Base-by-base conservation (phyloP, 176 grass and related monocot species). In the Paspalum notatum region DNA sequence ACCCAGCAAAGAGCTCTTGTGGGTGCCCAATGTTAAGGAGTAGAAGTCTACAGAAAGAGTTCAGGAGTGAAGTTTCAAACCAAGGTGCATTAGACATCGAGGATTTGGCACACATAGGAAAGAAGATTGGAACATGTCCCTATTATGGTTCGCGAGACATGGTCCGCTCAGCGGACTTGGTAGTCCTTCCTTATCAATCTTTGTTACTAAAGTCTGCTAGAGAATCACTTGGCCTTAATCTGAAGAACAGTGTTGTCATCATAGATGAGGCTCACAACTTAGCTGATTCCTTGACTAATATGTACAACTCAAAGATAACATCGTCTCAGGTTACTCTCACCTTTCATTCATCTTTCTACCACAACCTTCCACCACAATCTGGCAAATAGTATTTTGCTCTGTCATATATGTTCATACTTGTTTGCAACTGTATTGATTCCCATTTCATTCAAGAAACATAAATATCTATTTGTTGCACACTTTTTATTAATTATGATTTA, bases 221-320 rank as follows among this genome's bases (percentile, higher is more conserved):
- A 83, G 95, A 98, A 66, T 94, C 90, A 25, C 86, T 98, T 89
- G 90, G 92, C 62, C 39, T 98, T 84, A 90, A 94, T 85, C 81
- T 98, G 55, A 94, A 89, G 81, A 87, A 92, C 45, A 94, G 83
- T 85, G 75, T 98, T 85, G 84, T 98, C 73, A 92, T 98, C 83
- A 94, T 98, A 85, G 95, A 98, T 75, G 95, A 98, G 75, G 90
- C 95, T 65, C 95, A 98, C 84, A 98, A 98, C 62, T 55, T 98
- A 74, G 90, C 88, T 27, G 95, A 98, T 72, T 91, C 77, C 13
- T 74, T 98, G 21, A 93, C 88, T 79, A 92, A 75, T 74, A 98
- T 98, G 92, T 93, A 94, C 73, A 94, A 98, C 77, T 92, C 92
- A 75, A 98, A 89, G 70, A 76, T 94, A 64, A 83, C 81, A 59